Percentiles rank a stretch among this genome's conserved stretches.
Conservation (phyloP, 257 asterid species). For the Nicotiana obtusifolia region DNA sequence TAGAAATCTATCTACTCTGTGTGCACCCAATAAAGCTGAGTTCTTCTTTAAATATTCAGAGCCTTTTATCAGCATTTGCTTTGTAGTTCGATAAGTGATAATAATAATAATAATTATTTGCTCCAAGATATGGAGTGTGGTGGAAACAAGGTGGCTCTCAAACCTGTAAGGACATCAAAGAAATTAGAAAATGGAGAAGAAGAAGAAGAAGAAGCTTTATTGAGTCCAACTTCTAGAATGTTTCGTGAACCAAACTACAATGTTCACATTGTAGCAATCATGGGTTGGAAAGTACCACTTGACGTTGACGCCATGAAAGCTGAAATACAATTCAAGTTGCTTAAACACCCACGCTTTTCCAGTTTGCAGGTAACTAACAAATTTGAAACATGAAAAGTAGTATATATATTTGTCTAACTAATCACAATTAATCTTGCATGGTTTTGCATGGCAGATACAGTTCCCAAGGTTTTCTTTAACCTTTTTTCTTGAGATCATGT, state of each 20-base stretch:
- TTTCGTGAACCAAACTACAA: neutral
- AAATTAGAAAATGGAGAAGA: neutral
- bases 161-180: neutral
- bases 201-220: too few relatives aligned
- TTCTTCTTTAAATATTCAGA: neutral
- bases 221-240: neutral
- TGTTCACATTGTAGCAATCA: neutral
- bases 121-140: neutral
- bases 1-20: too few relatives aligned
- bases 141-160: neutral
- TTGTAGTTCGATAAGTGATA: neutral
- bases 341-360: slow-evolving; percentile 2
- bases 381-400: neutral
- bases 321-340: neutral
- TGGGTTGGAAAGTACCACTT: slow-evolving; percentile 3
- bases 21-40: neutral
- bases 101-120: too few relatives aligned
- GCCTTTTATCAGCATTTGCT: neutral
- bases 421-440: neutral
- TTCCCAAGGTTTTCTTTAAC: too few relatives aligned
- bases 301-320: neutral
- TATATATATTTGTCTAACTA: neutral
- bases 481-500: too few relatives aligned
- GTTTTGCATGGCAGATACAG: neutral
- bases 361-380: slow-evolving; percentile 6